phyloP scores from a whole-genome alignment of 208 protist genomes.

The Balamuthia mandrillaris region DNA sequence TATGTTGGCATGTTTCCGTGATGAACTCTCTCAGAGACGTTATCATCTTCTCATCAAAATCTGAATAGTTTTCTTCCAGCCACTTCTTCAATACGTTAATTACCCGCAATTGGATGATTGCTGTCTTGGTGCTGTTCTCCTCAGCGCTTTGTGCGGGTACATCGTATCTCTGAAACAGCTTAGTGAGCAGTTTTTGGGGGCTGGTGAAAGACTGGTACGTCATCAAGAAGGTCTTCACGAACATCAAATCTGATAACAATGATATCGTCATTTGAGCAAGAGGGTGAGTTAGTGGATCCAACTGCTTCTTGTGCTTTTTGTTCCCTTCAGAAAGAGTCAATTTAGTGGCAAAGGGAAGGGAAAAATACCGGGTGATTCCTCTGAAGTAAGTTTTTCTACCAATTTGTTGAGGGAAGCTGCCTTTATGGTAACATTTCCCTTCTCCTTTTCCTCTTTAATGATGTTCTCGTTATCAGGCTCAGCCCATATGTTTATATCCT shows the following conservation, averaged over 20 bases:
- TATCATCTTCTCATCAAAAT: constrained; percentile 54
- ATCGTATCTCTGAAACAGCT: constrained; percentile 42
- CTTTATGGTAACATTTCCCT: background rate
- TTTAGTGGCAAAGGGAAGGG: background rate
- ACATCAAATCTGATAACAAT: background rate
- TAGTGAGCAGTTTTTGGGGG: constrained; percentile 5
- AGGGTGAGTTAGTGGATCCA: too few species aligned
- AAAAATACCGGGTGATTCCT: background rate
- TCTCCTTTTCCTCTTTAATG: background rate
- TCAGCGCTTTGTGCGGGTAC: background rate
- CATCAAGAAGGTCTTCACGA: constrained; percentile 9
- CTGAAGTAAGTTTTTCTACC: constrained; percentile 7
- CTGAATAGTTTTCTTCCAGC: constrained; percentile 54
- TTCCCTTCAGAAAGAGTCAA: background rate
- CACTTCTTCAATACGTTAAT: constrained; percentile 56
- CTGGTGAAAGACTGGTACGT: constrained; percentile 42
- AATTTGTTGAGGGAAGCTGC: constrained; percentile 30
- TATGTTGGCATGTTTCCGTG: background rate
- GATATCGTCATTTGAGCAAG: too few species aligned
- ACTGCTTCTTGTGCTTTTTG: too few species aligned
- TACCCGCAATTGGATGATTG: constrained; percentile 46
- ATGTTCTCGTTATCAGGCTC: constrained; percentile 16
- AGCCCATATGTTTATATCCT: constrained; percentile 32
- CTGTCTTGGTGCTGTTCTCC: background rate
- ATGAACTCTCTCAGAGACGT: background rate